phyloP scores from a whole-genome alignment of 257 asterid species.

The Ophiorrhiza pumila region DNA sequence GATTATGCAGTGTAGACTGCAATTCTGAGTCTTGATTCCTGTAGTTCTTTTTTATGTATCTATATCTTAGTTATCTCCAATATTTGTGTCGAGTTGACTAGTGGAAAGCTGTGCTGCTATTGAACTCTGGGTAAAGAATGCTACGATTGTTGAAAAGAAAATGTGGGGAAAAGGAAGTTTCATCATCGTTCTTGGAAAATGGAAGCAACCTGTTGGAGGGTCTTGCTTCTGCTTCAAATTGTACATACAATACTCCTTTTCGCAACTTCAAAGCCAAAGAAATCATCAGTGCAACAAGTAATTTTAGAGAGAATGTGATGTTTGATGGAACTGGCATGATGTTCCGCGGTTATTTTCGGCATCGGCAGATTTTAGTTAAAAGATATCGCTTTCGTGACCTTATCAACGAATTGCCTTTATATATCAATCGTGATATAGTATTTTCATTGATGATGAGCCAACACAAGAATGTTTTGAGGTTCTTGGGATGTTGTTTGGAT shows the following conservation, averaged over 20 bases:
- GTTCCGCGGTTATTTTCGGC: slow-evolving; percentile 1
- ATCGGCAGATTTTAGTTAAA: slow-evolving; percentile 7
- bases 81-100: not conserved
- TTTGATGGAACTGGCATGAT: slow-evolving; percentile 1
- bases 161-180: not conserved
- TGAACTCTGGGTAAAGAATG: not conserved
- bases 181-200: slow-evolving; percentile 1
- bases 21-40: not conserved
- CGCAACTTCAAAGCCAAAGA: slow-evolving; percentile 19
- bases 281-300: slow-evolving; percentile 11
- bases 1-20: too few relatives aligned
- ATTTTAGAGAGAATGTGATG: not conserved
- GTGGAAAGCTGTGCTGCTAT: not conserved
- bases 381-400: not conserved
- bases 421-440: slow-evolving; percentile 15
- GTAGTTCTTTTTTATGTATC: not conserved
- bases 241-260: slow-evolving; percentile 11
- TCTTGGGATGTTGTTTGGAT: slow-evolving; percentile 24
- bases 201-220: slow-evolving; percentile 21
- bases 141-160: not conserved
- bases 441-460: slow-evolving; percentile 8
- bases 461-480: slow-evolving; percentile 18
- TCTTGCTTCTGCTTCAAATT: slow-evolving; percentile 12
- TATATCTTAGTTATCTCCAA: not conserved
- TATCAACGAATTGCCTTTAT: not conserved